Evolutionary conservation across 2,329 filamentous ascomycete genomes (phyloP), one percentile per base, ranked within the genome.

Genomic region (Pyrenochaeta sp.): DNA sequence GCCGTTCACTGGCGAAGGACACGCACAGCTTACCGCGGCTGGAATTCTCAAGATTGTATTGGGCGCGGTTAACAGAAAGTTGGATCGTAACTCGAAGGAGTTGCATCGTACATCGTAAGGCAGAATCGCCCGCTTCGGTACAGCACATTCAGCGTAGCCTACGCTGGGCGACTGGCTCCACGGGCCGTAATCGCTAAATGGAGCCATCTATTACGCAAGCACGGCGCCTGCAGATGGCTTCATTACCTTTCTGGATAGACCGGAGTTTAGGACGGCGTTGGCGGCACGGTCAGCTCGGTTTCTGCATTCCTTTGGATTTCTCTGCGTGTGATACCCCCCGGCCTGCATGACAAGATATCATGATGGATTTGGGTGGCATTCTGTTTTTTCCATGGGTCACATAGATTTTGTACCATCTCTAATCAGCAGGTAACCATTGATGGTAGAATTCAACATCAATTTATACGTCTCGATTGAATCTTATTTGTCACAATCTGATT

Each of bases 1-100:
- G 34, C 90, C 91, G 0, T 97, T 90, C 83, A 85, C 81, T 24
- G 83, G 81, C 1, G 80, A 79, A 8, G 77, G 81, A 6, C 76
- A 82, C 25, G 80, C 80, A n/a, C 71, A 72, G 7, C 80, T 97
- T 45, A 88, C 87, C 0, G 89, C 84, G 0, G 86, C 91, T 2
- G 87, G 85, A 0, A 90, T 97, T 43, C 78, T 97, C 59, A 98
- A 97, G 79, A 68, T 58, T 3, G 90, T 96, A 0, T 82, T 97
- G 4, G 93, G 93, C 2, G 86, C 88, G 0, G 91, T 97, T 8
- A 86, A 92, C 65, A 84, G 86, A 68, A 80, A 84, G 56, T 79
- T 90, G 52, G 90, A 92, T 27, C 81, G 78, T 58, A 72, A 64
- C 40, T 75, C 75, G 7, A 72, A 68, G 60, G 76, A 77, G 19